Evolutionary conservation across 306 rosid genomes (phyloP).

Genomic region (Vigna trinervia): DNA sequence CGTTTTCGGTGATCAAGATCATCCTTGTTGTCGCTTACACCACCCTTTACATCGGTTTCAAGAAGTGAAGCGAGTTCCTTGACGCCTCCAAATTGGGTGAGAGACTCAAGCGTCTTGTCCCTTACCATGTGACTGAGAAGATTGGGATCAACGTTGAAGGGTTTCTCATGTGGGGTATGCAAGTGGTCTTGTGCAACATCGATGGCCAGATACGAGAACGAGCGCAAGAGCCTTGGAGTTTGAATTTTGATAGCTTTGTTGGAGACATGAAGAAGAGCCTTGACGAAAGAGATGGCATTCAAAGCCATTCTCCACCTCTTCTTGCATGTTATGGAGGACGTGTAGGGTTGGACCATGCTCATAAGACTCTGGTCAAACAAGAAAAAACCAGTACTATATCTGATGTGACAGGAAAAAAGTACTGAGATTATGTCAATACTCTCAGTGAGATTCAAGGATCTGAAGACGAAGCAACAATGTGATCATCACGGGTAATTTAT

Average conservation of each 20-base stretch:
- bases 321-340: neutral
- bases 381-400: too few relatives aligned
- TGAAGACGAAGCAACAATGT: too few relatives aligned
- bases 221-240: neutral
- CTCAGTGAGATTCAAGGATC: too few relatives aligned
- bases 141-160: neutral
- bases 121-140: neutral
- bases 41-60: neutral
- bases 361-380: neutral
- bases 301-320: constrained; percentile 1
- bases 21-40: neutral
- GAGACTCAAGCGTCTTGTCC: neutral
- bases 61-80: neutral
- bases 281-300: neutral
- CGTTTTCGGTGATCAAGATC: neutral
- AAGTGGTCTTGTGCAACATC: neutral
- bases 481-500: too few relatives aligned
- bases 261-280: neutral
- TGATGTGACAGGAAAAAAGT: too few relatives aligned
- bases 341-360: neutral
- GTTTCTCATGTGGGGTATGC: too few relatives aligned
- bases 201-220: neutral
- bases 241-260: neutral
- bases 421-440: too few relatives aligned
- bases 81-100: neutral